Evolutionary conservation across 805 yeast species (phyloP).

Genomic region (Ogataea pilisensis): DNA sequence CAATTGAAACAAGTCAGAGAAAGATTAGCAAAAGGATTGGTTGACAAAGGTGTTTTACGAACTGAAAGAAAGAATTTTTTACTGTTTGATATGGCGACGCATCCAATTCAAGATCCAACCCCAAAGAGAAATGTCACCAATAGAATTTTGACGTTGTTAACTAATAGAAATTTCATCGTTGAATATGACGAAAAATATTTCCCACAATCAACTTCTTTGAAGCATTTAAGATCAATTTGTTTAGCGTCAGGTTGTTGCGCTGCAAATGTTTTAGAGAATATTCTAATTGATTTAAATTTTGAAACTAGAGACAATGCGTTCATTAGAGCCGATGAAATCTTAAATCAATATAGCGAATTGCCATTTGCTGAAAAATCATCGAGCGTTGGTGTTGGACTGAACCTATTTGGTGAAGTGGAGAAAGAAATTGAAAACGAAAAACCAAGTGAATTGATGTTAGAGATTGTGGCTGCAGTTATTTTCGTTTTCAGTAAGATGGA

Average conservation of each 20-base stretch:
- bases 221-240: constrained; percentile 71
- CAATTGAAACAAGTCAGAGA: constrained; percentile 97
- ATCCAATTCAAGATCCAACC: constrained; percentile 83
- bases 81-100: constrained; percentile 97
- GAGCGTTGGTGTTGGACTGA: constrained; percentile 66
- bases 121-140: constrained; percentile 78
- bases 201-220: constrained; percentile 63
- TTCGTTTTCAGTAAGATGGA: constrained; percentile 91
- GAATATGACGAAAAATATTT: constrained; percentile 57
- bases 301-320: constrained; percentile 91
- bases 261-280: constrained; percentile 93
- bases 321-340: constrained; percentile 88
- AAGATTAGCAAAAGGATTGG: constrained; percentile 92
- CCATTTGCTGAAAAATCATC: constrained; percentile 64
- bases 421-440: constrained; percentile 49
- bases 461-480: constrained; percentile 88
- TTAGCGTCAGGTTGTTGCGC: constrained; percentile 89
- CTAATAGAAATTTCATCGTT: constrained; percentile 63
- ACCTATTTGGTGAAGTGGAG: constrained; percentile 49
- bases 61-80: constrained; percentile 94
- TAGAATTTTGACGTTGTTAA: constrained; percentile 66
- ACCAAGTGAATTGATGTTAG: constrained; percentile 64
- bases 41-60: constrained; percentile 92
- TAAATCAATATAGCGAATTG: constrained; percentile 75
- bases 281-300: constrained; percentile 67